Percentiles rank a stretch among this genome's conserved stretches.
Evolutionary conservation across 495 filamentous ascomycete genomes (phyloP).

Genomic region (Amphirosellinia nigrospora): DNA sequence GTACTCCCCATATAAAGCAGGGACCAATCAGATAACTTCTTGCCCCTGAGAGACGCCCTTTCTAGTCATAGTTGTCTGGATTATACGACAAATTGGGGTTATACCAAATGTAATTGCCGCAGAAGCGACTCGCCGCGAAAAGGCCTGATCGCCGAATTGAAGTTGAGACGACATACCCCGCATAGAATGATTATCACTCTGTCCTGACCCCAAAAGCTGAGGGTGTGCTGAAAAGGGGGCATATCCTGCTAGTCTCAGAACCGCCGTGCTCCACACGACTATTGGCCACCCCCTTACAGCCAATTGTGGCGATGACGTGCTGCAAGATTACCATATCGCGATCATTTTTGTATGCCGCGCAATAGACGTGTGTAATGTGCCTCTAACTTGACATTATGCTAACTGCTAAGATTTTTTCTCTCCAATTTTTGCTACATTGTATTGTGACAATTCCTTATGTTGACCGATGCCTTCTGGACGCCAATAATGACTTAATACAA

Average conservation of each 20-base stretch:
- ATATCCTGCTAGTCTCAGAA: not conserved
- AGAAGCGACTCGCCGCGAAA: not conserved
- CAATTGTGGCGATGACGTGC: not conserved
- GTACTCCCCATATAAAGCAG: not conserved
- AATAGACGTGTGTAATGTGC: not conserved
- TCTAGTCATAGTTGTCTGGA: not conserved
- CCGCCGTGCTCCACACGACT: not conserved
- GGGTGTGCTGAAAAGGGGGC: not conserved
- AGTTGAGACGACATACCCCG: not conserved
- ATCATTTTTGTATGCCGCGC: not conserved
- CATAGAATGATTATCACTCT: no score
- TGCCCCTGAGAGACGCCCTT: not conserved
- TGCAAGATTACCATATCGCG: not conserved
- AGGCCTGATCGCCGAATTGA: slow-evolving; percentile 30
- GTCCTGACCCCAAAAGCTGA: no score
- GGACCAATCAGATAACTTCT: not conserved
- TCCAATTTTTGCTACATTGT: not conserved
- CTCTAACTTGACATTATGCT: not conserved
- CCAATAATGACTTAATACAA: not conserved
- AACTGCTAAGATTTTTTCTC: not conserved
- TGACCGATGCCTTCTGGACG: not conserved
- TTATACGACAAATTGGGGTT: not conserved
- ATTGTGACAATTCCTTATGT: not conserved
- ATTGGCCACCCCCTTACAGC: not conserved
- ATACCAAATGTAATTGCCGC: not conserved